A percentile compares a stretch with the other conserved stretches of the same genome.
These are phyloP conservation scores for Prunus campanulata DNA, from an alignment of 306 rosid genomes.

Conservation along the genomic window DNA sequence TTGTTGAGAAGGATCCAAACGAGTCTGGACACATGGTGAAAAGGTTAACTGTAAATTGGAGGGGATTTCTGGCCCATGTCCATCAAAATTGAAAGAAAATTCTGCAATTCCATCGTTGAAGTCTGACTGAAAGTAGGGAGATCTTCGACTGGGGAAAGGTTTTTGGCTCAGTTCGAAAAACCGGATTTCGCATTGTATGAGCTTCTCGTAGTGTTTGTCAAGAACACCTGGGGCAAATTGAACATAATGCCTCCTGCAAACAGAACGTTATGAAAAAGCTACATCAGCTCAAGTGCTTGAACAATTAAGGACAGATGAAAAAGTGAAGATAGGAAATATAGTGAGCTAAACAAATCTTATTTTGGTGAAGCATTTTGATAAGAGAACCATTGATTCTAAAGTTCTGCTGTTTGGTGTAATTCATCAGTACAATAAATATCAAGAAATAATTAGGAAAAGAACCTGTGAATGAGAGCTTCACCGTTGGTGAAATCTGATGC, in stretches of 20 bases:
- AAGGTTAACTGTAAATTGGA: background rate
- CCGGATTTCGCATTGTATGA: conserved; percentile 32
- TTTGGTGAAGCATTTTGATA: too few species aligned
- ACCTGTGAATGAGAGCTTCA: conserved; percentile 30
- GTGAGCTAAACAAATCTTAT: too few species aligned
- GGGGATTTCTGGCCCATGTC: conserved; percentile 1
- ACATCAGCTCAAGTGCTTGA: background rate
- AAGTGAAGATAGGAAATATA: background rate
- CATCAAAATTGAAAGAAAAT: conserved; percentile 1
- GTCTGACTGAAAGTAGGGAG: conserved; percentile 34
- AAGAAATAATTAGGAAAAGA: background rate
- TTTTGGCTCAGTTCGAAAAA: conserved; percentile 32
- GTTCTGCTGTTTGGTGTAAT: too few species aligned
- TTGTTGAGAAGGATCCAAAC: background rate
- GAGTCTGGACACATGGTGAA: background rate
- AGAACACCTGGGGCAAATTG: conserved; percentile 46
- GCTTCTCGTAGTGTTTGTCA: conserved; percentile 35
- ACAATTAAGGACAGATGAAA: background rate
- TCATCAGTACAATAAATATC: background rate
- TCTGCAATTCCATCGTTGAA: conserved; percentile 9
- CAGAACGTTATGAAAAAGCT: background rate
- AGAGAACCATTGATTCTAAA: too few species aligned
- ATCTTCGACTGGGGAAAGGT: conserved; percentile 32
- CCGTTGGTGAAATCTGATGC: conserved; percentile 30
- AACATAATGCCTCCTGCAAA: conserved; percentile 36